Conservation (phyloP, 495 filamentous ascomycete genomes). For the Hypoxylon lenormandii region DNA sequence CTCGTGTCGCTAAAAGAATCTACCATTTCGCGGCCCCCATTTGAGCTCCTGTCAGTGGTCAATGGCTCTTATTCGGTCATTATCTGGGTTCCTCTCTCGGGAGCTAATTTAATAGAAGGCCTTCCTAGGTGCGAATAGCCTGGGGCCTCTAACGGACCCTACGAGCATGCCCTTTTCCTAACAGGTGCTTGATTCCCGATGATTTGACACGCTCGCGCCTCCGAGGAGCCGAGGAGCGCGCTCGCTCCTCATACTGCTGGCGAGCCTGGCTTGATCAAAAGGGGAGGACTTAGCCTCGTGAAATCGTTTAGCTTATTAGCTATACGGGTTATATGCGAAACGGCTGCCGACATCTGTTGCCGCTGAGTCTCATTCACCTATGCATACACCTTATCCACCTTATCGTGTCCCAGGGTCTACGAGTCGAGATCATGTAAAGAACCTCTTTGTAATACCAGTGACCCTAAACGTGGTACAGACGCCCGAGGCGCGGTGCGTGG, state of each 20-base stretch:
- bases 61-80: constrained; percentile 53
- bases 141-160: constrained; percentile 18
- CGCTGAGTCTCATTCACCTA: background rate
- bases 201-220: constrained; percentile 36
- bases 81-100: constrained; percentile 43
- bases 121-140: constrained; percentile 36
- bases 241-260: constrained; percentile 20
- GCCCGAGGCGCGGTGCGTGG: constrained; percentile 35
- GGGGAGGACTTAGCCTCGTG: constrained; percentile 16
- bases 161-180: constrained; percentile 36
- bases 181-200: constrained; percentile 28
- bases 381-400: constrained; percentile 1
- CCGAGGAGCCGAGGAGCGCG: constrained; percentile 36
- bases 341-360: constrained; percentile 21
- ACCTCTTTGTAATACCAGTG: constrained; percentile 22
- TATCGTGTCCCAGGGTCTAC: constrained; percentile 7
- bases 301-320: constrained; percentile 11
- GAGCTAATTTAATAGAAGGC: constrained; percentile 47
- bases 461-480: constrained; percentile 24
- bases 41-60: constrained; percentile 43
- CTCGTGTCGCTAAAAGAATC: constrained; percentile 48
- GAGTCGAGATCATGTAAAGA: constrained; percentile 31
- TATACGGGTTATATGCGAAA: constrained; percentile 24
- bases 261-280: constrained; percentile 1
- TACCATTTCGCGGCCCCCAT: constrained; percentile 41